Evolutionary conservation across 73 alveolate genomes (phyloP).

Genomic region (Uronychia setigera): DNA sequence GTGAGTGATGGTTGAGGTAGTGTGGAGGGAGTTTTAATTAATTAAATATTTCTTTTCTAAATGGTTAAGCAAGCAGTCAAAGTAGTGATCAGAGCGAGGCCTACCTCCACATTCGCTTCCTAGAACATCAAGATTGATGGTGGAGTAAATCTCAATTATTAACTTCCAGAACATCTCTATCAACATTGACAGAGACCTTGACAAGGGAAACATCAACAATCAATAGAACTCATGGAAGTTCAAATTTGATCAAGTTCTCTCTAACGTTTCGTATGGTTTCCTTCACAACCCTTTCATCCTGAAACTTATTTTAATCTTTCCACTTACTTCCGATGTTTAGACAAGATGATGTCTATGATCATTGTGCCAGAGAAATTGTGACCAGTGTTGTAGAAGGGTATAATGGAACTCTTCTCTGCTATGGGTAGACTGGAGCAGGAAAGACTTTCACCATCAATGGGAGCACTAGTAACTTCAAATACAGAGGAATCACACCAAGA

Average conservation of each 20-base stretch:
- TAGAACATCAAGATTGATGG: conserved; percentile 85
- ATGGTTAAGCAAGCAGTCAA: conserved; percentile 90
- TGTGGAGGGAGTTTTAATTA: not conserved
- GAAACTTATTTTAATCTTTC: not conserved
- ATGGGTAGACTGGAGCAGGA: conserved; percentile 99
- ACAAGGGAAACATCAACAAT: conserved; percentile 92
- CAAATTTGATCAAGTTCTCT: conserved; percentile 96
- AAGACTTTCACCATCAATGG: conserved; percentile 99
- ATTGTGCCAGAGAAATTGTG: conserved; percentile 72
- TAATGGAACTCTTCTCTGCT: conserved; percentile 96
- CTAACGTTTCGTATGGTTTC: conserved; percentile 84
- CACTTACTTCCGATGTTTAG: conserved; percentile 8
- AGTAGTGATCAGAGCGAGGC: conserved; percentile 95
- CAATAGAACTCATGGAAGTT: conserved; percentile 98
- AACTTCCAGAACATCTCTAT: conserved; percentile 30
- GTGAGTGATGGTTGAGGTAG: conserved; percentile 4
- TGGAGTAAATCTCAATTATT: conserved; percentile 75
- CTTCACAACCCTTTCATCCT: no score
- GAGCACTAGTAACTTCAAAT: conserved; percentile 91
- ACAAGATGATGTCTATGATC: conserved; percentile 69
- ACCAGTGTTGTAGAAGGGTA: conserved; percentile 84
- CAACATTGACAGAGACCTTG: conserved; percentile 52
- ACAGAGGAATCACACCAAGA: conserved; percentile 99
- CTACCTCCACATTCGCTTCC: conserved; percentile 96
- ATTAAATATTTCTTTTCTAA: not conserved